Conservation (phyloP, 2,329 filamentous ascomycete species). For the Neonectria punicea region DNA sequence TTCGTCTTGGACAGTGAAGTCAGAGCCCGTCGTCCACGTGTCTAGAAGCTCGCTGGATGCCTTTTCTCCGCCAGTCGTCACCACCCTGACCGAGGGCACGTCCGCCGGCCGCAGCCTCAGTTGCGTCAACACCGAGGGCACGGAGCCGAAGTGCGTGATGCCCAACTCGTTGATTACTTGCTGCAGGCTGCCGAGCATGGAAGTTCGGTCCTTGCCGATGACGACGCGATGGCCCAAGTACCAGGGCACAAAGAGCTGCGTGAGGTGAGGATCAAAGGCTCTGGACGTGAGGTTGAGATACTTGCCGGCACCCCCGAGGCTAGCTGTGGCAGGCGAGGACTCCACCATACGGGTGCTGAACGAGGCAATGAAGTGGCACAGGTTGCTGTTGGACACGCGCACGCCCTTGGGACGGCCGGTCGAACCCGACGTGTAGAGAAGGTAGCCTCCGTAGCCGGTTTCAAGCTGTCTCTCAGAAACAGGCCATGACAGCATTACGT, state of each 20-base stretch:
- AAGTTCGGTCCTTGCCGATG: background rate
- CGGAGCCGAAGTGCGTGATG: constrained; percentile 73
- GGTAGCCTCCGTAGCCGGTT: constrained; percentile 62
- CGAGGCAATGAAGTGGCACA: constrained; percentile 32
- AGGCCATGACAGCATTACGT: background rate
- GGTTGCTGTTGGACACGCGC: constrained; percentile 69
- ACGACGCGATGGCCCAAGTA: background rate
- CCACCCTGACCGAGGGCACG: constrained; percentile 69
- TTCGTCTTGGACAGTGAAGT: constrained; percentile 40
- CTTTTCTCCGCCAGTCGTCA: constrained; percentile 74
- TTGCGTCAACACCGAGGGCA: constrained; percentile 69
- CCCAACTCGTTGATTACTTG: constrained; percentile 58
- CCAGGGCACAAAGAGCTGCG: constrained; percentile 34
- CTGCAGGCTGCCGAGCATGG: constrained; percentile 45
- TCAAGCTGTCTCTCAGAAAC: background rate
- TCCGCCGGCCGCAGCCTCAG: constrained; percentile 63
- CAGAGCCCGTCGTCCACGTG: constrained; percentile 59
- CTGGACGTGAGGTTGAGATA: constrained; percentile 40
- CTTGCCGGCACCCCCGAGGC: constrained; percentile 38
- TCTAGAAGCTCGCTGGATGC: constrained; percentile 73
- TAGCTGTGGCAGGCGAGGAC: constrained; percentile 18
- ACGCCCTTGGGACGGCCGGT: constrained; percentile 75
- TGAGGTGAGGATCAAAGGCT: constrained; percentile 41
- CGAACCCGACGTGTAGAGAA: constrained; percentile 73
- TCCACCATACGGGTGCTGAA: constrained; percentile 14